Conservation (phyloP, 371 early-diverging fungal genomes). For the Mucor racemosus region DNA sequence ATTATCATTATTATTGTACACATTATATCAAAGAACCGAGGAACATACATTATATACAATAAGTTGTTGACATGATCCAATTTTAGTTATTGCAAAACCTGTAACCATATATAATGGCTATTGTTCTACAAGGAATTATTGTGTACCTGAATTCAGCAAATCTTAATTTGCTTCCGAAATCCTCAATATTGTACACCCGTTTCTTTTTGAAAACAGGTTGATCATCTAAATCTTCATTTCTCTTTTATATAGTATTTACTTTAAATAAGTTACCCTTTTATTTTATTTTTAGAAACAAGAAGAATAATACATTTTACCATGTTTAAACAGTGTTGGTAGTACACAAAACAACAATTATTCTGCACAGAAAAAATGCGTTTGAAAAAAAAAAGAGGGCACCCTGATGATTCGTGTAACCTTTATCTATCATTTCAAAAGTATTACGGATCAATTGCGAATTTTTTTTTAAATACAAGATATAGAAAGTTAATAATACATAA, state of each 20-base stretch:
- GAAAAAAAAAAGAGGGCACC: not conserved
- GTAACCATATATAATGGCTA: not conserved
- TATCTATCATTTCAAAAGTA: not conserved
- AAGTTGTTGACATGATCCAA: not conserved
- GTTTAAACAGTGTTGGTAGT: not conserved
- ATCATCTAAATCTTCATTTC: not conserved
- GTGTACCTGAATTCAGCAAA: not conserved
- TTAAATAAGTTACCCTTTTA: not conserved
- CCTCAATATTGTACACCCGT: not conserved
- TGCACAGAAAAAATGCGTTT: not conserved
- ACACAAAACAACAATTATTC: not conserved
- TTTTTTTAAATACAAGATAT: constrained; percentile 1
- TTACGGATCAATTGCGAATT: not conserved
- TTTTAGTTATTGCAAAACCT: not conserved
- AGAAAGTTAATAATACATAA: not conserved
- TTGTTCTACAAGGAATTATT: not conserved
- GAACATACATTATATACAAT: not conserved
- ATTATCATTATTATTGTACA: no score
- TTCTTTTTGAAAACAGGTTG: not conserved
- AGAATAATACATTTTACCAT: not conserved
- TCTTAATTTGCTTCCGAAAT: not conserved
- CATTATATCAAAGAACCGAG: not conserved
- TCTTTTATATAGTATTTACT: not conserved
- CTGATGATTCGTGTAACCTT: not conserved
- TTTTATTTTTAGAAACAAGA: not conserved